phyloP scores from a whole-genome alignment of 768 basidiomycete species.

The Gymnopilus dilepis region DNA sequence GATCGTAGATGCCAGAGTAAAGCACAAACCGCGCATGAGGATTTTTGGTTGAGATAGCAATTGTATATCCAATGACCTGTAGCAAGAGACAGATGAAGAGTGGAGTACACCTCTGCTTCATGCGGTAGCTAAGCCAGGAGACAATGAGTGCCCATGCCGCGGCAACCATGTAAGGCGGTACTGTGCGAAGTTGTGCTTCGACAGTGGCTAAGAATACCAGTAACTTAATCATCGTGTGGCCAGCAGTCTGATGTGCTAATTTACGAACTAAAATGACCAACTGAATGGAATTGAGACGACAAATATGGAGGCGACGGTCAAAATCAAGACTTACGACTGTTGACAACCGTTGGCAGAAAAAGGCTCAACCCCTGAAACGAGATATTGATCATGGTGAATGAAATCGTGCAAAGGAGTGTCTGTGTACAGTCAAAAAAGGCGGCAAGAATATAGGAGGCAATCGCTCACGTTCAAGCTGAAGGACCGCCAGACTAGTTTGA shows the following conservation, averaged over 20 bases:
- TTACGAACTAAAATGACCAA: slow-evolving; percentile 43
- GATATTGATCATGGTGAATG: slow-evolving; percentile 43
- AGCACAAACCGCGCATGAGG: slow-evolving; percentile 37
- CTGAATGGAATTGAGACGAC: slow-evolving; percentile 21
- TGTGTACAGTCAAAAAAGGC: slow-evolving; percentile 8
- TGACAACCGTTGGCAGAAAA: slow-evolving; percentile 52
- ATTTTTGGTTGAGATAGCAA: slow-evolving; percentile 46
- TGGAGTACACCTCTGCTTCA: slow-evolving; percentile 39
- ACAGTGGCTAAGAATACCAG: slow-evolving; percentile 39
- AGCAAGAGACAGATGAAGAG: slow-evolving; percentile 41
- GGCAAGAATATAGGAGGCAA: not conserved
- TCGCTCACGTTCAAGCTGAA: slow-evolving; percentile 29
- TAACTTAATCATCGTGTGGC: not conserved
- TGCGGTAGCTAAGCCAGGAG: slow-evolving; percentile 42
- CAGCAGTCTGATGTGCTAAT: not conserved
- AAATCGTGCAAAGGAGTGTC: slow-evolving; percentile 37
- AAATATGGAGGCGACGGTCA: not conserved
- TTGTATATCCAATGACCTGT: slow-evolving; percentile 49
- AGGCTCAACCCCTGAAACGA: slow-evolving; percentile 50
- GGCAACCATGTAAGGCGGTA: slow-evolving; percentile 50
- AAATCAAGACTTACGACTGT: slow-evolving; percentile 39
- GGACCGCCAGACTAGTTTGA: slow-evolving; percentile 26
- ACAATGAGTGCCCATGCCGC: slow-evolving; percentile 44
- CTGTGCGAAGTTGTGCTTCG: slow-evolving; percentile 53
- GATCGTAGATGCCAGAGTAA: slow-evolving; percentile 12